Percentiles rank a stretch among this genome's conserved stretches.
phyloP scores from a whole-genome alignment of 2,329 filamentous ascomycete species.

The Sporothrix pallida region DNA sequence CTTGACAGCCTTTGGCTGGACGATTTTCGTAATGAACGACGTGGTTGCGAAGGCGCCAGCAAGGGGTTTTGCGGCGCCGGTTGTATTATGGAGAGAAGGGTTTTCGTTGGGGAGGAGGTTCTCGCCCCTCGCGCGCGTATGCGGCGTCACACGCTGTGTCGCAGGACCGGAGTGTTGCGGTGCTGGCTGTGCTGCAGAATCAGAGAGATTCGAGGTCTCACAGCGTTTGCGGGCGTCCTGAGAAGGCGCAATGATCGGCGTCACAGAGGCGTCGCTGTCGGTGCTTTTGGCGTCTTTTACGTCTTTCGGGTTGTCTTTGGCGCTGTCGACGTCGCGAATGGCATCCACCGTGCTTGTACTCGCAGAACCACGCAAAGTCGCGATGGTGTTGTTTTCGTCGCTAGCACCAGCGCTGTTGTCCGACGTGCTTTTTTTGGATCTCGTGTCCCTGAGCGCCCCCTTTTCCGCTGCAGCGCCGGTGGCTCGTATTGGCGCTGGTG shows the following conservation, averaged over 20 bases:
- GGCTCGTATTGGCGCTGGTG: slow-evolving; percentile 33
- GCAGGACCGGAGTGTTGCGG: slow-evolving; percentile 11
- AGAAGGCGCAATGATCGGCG: neutral
- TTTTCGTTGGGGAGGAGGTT: neutral
- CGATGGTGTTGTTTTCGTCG: slow-evolving; percentile 7
- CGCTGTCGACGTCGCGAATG: neutral
- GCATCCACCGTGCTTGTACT: neutral
- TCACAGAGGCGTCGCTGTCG: neutral
- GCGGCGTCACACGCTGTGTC: slow-evolving; percentile 20
- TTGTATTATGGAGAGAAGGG: neutral
- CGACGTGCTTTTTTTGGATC: slow-evolving; percentile 25
- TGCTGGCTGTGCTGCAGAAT: slow-evolving; percentile 17
- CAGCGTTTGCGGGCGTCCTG: slow-evolving; percentile 4
- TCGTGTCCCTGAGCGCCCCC: slow-evolving; percentile 31
- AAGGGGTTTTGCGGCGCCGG: slow-evolving; percentile 10
- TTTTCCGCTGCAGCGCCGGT: slow-evolving; percentile 32
- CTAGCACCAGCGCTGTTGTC: neutral
- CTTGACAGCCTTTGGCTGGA: slow-evolving; percentile 33
- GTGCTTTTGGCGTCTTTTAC: too few species aligned
- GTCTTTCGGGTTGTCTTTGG: too few species aligned
- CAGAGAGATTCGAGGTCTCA: slow-evolving; percentile 14
- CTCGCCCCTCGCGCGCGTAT: slow-evolving; percentile 4
- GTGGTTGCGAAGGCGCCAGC: slow-evolving; percentile 4
- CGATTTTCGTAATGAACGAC: slow-evolving; percentile 19
- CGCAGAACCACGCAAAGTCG: neutral